A percentile compares a stretch with the other conserved stretches of the same genome.
These are phyloP conservation scores for Umbelopsis vinacea DNA, from an alignment of 192 early-diverging fungal species.

Conservation along the genomic window DNA sequence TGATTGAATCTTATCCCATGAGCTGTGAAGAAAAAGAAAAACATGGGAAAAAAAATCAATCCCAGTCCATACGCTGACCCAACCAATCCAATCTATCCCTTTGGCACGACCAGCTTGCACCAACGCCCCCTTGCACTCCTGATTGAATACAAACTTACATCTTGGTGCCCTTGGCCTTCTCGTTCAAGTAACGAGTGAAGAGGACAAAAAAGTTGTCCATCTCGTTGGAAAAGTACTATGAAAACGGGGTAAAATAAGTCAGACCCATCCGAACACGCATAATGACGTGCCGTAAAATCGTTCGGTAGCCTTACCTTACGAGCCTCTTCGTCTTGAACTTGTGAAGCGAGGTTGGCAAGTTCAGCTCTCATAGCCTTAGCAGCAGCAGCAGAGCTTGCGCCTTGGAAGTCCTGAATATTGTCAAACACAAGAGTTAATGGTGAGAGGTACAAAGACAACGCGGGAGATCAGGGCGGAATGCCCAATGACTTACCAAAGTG, in stretches of 20 bases:
- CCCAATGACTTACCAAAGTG: constrained; percentile 45
- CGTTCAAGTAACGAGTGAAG: constrained; percentile 85
- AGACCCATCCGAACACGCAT: not conserved
- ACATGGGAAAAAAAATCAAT: too few species aligned
- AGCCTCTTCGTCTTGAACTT: constrained; percentile 59
- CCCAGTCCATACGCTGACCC: too few species aligned
- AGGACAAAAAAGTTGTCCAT: constrained; percentile 88
- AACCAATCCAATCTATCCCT: not conserved
- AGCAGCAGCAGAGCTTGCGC: constrained; percentile 59
- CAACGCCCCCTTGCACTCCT: constrained; percentile 4
- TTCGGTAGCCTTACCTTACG: constrained; percentile 50
- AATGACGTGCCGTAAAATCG: constrained; percentile 15
- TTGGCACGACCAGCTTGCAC: not conserved
- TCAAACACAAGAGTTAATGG: not conserved
- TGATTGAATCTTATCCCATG: constrained; percentile 95
- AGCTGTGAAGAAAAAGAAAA: constrained; percentile 40
- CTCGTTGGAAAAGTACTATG: constrained; percentile 70
- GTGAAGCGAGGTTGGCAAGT: constrained; percentile 63
- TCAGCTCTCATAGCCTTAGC: constrained; percentile 79
- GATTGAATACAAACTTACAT: constrained; percentile 55
- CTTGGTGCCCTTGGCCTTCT: constrained; percentile 76
- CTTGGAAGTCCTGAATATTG: constrained; percentile 58
- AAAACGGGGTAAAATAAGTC: not conserved
- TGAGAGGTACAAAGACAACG: not conserved
- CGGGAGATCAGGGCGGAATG: not conserved